Base-by-base conservation (phyloP, 495 filamentous ascomycete species). In the Penicillium paxilli region DNA sequence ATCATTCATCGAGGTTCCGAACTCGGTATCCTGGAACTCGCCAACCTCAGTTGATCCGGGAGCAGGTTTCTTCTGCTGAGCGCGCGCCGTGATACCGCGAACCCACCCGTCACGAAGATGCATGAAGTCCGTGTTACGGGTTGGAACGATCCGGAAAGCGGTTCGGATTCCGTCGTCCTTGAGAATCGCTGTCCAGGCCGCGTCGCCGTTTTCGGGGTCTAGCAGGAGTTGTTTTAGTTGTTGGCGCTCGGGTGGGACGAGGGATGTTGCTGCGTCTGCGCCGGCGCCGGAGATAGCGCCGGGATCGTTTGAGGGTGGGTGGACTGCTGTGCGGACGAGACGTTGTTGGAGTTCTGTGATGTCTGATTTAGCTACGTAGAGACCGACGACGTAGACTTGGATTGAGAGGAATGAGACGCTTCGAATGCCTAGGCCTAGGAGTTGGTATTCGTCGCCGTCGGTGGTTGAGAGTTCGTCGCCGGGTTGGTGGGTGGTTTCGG, bases 71-170 rank as follows among this genome's bases (percentile, higher is more conserved):
- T 67, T 70, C 44, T 75, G 73, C 57, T 74, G 76, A 16, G 84
- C 85, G n/a, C 88, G 81, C 2, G 78, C 83, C 26, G 89, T 88
- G 57, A 98, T 87, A 16, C 88, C 87, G 2, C 90, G 81, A 19
- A 98, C 89, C 78, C 89, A 96, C 0, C 89, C 93, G 65, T 98
- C 94, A 26, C 92, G 81, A 55, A 98, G 64, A 64, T 98, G 94
- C 65, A 85, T 79, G 71, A 96, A 96, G 68, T 96, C 91, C 4
- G 94, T 97, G 67, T 92, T 90, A 26, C 90, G 79, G 0, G 87
- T 88, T 0, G 95, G 94, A 8, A 93, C 86, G 46, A 97, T 84
- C 6, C 91, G 80, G 65, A 92, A 82, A 1, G 85, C 80, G 1
- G 86, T 93, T 7, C 87, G 81, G 9, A 89, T 77, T 0, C 84